A percentile compares a stretch with the other conserved stretches of the same genome.
These are phyloP conservation scores for Kodamaea sp. DNA, from an alignment of 1,139 yeast species.

Conservation along the genomic window DNA sequence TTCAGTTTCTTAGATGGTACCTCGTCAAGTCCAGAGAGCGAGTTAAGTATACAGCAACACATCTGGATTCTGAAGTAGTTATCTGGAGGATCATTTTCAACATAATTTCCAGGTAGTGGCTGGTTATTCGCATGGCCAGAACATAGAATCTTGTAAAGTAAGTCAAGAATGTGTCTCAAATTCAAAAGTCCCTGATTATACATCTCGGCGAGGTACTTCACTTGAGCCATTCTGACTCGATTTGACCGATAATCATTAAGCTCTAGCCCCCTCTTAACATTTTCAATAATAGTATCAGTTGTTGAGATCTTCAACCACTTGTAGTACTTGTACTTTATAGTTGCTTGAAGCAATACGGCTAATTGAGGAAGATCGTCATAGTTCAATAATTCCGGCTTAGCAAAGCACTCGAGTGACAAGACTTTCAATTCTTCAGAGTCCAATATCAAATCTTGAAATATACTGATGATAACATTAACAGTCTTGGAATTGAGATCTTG, in stretches of 20 bases:
- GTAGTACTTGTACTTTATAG: conserved; percentile 30
- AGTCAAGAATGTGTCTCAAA: conserved; percentile 48
- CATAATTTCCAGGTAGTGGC: conserved; percentile 52
- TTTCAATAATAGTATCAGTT: conserved; percentile 69
- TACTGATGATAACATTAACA: conserved; percentile 31
- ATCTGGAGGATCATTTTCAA: conserved; percentile 58
- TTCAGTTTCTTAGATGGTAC: conserved; percentile 1
- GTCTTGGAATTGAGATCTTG: conserved; percentile 50
- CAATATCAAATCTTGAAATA: conserved; percentile 53
- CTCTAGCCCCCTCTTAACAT: conserved; percentile 67
- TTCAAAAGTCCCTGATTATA: conserved; percentile 51
- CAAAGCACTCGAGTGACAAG: conserved; percentile 53
- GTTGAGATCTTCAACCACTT: conserved; percentile 44
- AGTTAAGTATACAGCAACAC: conserved; percentile 31
- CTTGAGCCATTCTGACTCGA: conserved; percentile 63
- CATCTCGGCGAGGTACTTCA: conserved; percentile 61
- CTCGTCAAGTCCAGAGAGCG: conserved; percentile 12
- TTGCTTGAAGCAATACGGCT: conserved; percentile 47
- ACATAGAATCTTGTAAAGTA: conserved; percentile 61
- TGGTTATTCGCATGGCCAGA: conserved; percentile 68
- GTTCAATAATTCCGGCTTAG: conserved; percentile 61
- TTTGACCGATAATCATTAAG: conserved; percentile 59
- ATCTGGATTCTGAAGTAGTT: conserved; percentile 75
- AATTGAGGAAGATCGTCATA: conserved; percentile 55
- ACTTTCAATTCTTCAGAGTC: conserved; percentile 33